phyloP scores from a whole-genome alignment of 129 eudicot species.

The Centella asiatica region DNA sequence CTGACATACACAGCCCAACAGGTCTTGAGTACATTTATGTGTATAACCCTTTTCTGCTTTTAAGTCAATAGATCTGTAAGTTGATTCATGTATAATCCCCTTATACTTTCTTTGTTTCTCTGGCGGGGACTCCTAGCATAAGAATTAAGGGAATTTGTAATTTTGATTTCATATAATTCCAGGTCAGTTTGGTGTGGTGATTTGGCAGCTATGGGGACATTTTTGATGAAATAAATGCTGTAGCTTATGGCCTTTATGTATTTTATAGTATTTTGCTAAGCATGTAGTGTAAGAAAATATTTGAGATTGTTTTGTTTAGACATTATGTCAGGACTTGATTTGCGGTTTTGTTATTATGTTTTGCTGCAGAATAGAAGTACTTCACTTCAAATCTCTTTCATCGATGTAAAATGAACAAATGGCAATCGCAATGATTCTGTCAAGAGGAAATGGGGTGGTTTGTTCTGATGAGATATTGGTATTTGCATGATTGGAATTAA shows the following conservation, averaged over 20 bases:
- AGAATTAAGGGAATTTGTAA: neutral
- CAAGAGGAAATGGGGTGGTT: neutral
- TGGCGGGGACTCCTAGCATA: neutral
- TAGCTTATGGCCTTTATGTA: neutral
- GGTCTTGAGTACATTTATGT: no score
- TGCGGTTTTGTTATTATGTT: neutral
- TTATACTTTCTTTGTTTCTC: neutral
- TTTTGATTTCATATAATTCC: neutral
- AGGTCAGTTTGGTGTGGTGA: conserved; percentile 4
- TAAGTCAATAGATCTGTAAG: no score
- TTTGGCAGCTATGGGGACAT: neutral
- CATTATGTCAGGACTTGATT: neutral
- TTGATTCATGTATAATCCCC: neutral
- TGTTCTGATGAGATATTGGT: conserved; percentile 7
- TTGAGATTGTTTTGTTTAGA: neutral
- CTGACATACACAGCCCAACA: no score
- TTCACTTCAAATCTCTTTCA: no score
- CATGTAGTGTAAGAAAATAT: neutral
- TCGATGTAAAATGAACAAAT: neutral
- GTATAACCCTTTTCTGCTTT: neutral
- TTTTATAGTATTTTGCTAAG: neutral
- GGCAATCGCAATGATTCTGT: neutral
- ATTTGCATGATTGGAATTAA: neutral
- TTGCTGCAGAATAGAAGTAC: neutral
- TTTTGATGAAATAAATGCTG: neutral